A percentile compares a stretch with the other conserved stretches of the same genome.
Evolutionary conservation across 305 asterid genomes (phyloP).

Genomic region (Stenogyne calaminthoides): DNA sequence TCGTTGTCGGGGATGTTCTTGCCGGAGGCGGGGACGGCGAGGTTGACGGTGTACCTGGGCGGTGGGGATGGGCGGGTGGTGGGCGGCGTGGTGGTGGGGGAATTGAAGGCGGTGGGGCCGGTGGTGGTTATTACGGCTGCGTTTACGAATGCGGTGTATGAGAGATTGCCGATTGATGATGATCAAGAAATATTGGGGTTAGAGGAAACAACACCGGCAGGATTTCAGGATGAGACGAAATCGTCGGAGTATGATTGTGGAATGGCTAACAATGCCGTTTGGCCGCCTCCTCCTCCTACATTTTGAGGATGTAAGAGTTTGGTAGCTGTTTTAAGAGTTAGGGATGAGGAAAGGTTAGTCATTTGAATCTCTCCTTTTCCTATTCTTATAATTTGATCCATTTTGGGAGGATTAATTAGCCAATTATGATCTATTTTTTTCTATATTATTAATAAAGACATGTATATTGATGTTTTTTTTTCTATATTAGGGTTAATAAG

Average conservation of each 20-base stretch:
- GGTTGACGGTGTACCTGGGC: slow-evolving; percentile 64
- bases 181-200: slow-evolving; percentile 1
- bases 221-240: neutral
- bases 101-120: slow-evolving; percentile 66
- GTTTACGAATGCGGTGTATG: slow-evolving; percentile 67
- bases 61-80: slow-evolving; percentile 89
- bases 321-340: too few species aligned
- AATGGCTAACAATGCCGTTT: too few species aligned
- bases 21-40: slow-evolving; percentile 64
- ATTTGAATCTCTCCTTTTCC: too few species aligned
- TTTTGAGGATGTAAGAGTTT: too few species aligned
- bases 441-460: too few species aligned
- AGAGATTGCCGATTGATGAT: slow-evolving; percentile 76
- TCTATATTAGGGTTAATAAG: too few species aligned
- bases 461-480: too few species aligned
- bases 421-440: too few species aligned
- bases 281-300: too few species aligned
- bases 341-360: too few species aligned
- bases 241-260: neutral
- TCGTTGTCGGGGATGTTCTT: slow-evolving; percentile 73
- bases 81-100: slow-evolving; percentile 71
- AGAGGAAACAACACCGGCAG: neutral
- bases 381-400: too few species aligned
- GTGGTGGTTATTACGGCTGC: slow-evolving; percentile 80
- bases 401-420: too few species aligned